Conservation (phyloP, 345 rosid genomes). For the Cardamine resedifolia region DNA sequence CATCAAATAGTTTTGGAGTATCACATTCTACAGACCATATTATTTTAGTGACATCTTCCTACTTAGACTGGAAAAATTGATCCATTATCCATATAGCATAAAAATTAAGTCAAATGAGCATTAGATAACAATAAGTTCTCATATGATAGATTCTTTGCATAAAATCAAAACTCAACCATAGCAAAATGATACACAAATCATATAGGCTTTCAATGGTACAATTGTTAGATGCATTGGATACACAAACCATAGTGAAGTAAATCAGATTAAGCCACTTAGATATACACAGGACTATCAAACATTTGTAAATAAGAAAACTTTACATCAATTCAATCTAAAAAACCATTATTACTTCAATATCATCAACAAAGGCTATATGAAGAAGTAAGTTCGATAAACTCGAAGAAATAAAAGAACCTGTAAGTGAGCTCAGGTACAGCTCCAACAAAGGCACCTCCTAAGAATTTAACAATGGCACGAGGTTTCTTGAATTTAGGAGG, state of each 20-base stretch:
- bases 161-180: too few relatives aligned
- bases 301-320: too few relatives aligned
- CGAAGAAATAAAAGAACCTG: conserved; percentile 39
- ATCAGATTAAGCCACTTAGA: too few relatives aligned
- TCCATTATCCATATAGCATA: background rate
- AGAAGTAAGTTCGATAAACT: background rate
- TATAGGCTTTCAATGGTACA: too few relatives aligned
- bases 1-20: background rate
- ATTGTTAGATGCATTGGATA: too few relatives aligned
- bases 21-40: background rate
- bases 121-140: background rate
- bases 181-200: too few relatives aligned
- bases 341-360: background rate
- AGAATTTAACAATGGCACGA: conserved; percentile 73
- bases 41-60: background rate
- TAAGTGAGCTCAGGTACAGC: conserved; percentile 92
- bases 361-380: background rate
- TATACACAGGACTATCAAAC: background rate
- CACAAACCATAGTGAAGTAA: background rate
- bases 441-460: conserved; percentile 90
- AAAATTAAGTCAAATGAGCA: background rate
- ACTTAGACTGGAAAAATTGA: background rate
- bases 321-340: background rate
- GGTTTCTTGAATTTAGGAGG: conserved; percentile 56
- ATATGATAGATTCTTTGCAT: background rate